phyloP scores from a whole-genome alignment of 768 basidiomycete species.

The Suillus subalutaceus region DNA sequence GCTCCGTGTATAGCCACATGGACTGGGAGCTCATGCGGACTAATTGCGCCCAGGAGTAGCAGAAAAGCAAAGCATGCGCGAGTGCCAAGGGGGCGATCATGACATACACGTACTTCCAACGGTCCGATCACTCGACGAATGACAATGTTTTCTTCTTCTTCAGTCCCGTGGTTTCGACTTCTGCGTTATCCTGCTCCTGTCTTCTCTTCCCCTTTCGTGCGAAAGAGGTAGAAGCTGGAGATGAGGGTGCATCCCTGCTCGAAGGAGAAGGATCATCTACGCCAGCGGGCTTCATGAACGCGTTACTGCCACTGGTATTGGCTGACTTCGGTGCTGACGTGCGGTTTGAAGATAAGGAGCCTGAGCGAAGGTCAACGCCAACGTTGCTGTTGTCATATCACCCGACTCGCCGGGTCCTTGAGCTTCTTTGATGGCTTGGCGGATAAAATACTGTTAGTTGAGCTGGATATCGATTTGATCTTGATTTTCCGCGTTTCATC shows the following conservation, averaged over 20 bases:
- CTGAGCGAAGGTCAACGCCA: constrained; percentile 48
- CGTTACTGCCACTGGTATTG: constrained; percentile 2
- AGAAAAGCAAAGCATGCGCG: not conserved
- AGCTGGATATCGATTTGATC: constrained; percentile 26
- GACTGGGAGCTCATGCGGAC: not conserved
- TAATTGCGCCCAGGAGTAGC: not conserved
- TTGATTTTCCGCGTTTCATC: constrained; percentile 7
- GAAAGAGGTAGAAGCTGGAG: constrained; percentile 1
- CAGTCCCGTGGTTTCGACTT: constrained; percentile 20
- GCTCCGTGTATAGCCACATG: not conserved
- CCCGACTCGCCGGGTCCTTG: constrained; percentile 6
- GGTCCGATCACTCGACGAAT: constrained; percentile 27
- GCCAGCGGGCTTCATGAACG: constrained; percentile 59
- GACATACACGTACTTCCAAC: constrained; percentile 27
- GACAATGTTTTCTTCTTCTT: constrained; percentile 29
- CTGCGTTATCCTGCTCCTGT: constrained; percentile 27
- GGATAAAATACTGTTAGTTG: constrained; percentile 9
- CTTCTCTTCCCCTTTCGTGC: constrained; percentile 22
- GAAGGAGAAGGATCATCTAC: constrained; percentile 49
- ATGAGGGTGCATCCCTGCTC: constrained; percentile 2
- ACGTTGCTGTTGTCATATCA: constrained; percentile 51
- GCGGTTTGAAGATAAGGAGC: constrained; percentile 21
- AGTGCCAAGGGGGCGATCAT: constrained; percentile 21
- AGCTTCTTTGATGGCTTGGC: constrained; percentile 7
- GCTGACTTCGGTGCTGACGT: constrained; percentile 14